These are phyloP conservation scores for Calonectria pseudoreteaudii DNA, from an alignment of 2,329 filamentous ascomycete genomes.

Conservation along the genomic window DNA sequence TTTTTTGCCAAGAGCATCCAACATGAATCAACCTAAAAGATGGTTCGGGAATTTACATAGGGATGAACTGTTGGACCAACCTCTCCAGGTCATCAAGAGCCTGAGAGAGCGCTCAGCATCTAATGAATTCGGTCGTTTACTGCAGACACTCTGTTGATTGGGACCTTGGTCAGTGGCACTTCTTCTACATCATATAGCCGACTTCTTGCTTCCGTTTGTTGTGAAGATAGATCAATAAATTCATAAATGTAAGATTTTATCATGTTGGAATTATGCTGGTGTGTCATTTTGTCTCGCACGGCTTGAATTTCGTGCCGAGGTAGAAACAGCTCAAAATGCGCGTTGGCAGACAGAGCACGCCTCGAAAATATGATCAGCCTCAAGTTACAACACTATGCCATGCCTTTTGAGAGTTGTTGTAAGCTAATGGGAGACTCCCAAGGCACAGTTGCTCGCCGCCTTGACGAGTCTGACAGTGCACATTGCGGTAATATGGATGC, in stretches of 20 bases:
- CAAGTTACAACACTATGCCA: neutral
- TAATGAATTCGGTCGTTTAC: neutral
- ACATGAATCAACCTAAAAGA: neutral
- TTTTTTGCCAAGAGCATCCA: neutral
- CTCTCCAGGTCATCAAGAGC: slow-evolving; percentile 19
- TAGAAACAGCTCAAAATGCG: neutral
- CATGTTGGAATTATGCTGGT: neutral
- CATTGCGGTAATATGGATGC: slow-evolving; percentile 4
- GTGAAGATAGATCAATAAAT: neutral
- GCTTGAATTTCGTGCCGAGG: neutral
- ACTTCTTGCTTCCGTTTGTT: neutral
- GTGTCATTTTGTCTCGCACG: neutral
- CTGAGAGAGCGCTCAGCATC: neutral
- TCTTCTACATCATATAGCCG: neutral
- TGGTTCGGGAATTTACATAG: neutral
- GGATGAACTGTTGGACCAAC: slow-evolving; percentile 10
- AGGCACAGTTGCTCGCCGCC: neutral
- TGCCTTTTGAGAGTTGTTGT: neutral
- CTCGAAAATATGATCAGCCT: neutral
- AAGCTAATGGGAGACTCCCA: neutral
- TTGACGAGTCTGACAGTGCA: neutral
- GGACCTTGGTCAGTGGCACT: neutral
- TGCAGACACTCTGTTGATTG: neutral
- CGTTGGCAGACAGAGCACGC: neutral
- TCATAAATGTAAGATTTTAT: neutral